Evolutionary conservation across 108 stramenopile genomes (phyloP).

Genomic region (Cyclotella kingstonii): DNA sequence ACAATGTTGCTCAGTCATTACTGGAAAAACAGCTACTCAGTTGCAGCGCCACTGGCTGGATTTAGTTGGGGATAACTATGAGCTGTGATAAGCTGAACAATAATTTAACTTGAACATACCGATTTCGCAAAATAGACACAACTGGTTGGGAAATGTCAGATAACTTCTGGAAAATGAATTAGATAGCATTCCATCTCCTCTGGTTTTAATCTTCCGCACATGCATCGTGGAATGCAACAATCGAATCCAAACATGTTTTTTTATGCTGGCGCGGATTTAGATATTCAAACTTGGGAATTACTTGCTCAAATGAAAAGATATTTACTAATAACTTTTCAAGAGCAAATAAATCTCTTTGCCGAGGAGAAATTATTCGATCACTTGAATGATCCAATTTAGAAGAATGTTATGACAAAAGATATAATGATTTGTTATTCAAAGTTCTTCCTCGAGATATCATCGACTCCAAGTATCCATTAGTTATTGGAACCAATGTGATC

Average conservation of each 20-base stretch:
- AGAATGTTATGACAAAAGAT: neutral
- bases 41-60: slow-evolving; percentile 37
- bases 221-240: slow-evolving; percentile 35
- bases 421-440: neutral
- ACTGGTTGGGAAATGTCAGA: slow-evolving; percentile 12
- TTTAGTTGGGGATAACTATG: neutral
- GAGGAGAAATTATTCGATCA: slow-evolving; percentile 15
- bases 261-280: slow-evolving; percentile 22
- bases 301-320: slow-evolving; percentile 23
- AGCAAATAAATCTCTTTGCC: slow-evolving; percentile 31
- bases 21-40: slow-evolving; percentile 17
- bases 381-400: slow-evolving; percentile 21
- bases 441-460: slow-evolving; percentile 28
- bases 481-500: slow-evolving; percentile 26
- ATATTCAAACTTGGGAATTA: slow-evolving; percentile 38
- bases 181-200: neutral
- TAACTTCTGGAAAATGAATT: slow-evolving; percentile 12
- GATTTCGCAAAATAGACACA: too few species aligned
- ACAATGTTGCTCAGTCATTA: slow-evolving; percentile 22
- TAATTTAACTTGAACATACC: too few species aligned
- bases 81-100: too few species aligned
- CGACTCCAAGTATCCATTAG: slow-evolving; percentile 36
- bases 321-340: slow-evolving; percentile 10
- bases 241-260: slow-evolving; percentile 57
- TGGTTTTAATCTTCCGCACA: neutral